Conservation (phyloP, 352 stramenopile genomes). For the Globisporangium emineosum region DNA sequence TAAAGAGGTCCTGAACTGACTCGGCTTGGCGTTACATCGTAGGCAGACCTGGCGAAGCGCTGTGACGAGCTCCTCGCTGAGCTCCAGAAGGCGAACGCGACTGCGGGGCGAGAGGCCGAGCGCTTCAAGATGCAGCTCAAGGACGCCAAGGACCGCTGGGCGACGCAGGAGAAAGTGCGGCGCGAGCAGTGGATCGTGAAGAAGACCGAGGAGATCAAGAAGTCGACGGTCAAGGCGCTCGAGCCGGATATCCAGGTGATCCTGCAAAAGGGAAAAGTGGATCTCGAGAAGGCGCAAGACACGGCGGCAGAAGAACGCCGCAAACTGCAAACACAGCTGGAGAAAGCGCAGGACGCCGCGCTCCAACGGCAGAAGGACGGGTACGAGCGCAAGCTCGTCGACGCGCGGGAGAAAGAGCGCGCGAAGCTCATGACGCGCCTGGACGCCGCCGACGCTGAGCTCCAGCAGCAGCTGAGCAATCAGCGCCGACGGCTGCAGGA, state of each 20-base stretch:
- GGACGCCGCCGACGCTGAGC: conserved; percentile 65
- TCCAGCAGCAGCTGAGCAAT: conserved; percentile 75
- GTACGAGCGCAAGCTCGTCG: conserved; percentile 66
- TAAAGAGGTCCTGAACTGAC: not conserved
- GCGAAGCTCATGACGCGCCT: conserved; percentile 67
- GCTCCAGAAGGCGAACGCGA: conserved; percentile 51
- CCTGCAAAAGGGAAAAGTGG: conserved; percentile 67
- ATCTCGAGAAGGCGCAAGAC: conserved; percentile 61
- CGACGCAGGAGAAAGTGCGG: conserved; percentile 58
- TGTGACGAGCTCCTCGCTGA: conserved; percentile 73
- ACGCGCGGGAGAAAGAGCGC: conserved; percentile 74
- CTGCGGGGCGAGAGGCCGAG: conserved; percentile 42
- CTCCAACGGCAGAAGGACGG: conserved; percentile 63
- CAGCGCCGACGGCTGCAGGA: conserved; percentile 72
- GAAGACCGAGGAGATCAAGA: conserved; percentile 87
- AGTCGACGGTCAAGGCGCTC: conserved; percentile 69
- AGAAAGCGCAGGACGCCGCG: conserved; percentile 53
- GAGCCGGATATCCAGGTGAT: conserved; percentile 83
- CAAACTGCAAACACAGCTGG: conserved; percentile 46
- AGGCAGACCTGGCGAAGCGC: conserved; percentile 62
- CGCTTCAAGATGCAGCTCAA: conserved; percentile 75
- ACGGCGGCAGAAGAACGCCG: conserved; percentile 51
- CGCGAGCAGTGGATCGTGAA: conserved; percentile 80
- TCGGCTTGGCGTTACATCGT: conserved; percentile 1
- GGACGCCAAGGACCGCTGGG: conserved; percentile 73